Base-by-base conservation (phyloP, 2,329 filamentous ascomycete species). In the Aspergillus tanneri region DNA sequence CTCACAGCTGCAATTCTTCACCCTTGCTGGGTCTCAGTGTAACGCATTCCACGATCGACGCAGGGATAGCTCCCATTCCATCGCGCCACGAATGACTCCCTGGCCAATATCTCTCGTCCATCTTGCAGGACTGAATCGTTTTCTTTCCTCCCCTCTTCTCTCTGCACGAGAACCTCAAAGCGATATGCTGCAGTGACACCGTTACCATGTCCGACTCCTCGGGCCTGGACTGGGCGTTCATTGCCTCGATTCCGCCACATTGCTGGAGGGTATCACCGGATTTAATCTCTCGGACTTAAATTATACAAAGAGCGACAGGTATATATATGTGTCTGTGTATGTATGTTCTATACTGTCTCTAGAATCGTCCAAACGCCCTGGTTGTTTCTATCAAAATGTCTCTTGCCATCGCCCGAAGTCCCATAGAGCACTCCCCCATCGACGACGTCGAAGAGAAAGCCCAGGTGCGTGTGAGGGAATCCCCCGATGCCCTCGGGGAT, bases 401-500 rank as follows among this genome's bases (percentile, higher is more conserved):
- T 27, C 40, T 53, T 36, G 47, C 53, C 18, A 47, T 55, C 40
- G 53, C 50, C 37, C 50, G 50, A 24, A 30, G 37, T 6, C 21
- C 37, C n/a, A 18, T 24, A 12, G 38, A 47, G 39, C 25, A 49
- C n/a, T 24, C 16, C 22, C 25, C 24, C 46, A 6, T 44, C 46
- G 16, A 28, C 35, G 52, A 53, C 25, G 16, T 47, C 32, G 49
- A 54, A 16, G 47, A 54, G 36, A 48, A 47, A 25, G 10, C 51
- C 2, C 32, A 42, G 25, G 30, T 49, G 16, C 37, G 24, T 27
- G 34, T 47, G 14, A 47, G 39, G 8, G 30, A 39, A 32, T 25
- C 23, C 14, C 14, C 27, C 10, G 21, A 41, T 12, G 28, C 37
- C 1, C 48, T 66, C 6, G 56, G 55, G 5, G 49, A 54, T 12